Conservation (phyloP, 2,329 filamentous ascomycete species). For the Trichoderma guizhouense region DNA sequence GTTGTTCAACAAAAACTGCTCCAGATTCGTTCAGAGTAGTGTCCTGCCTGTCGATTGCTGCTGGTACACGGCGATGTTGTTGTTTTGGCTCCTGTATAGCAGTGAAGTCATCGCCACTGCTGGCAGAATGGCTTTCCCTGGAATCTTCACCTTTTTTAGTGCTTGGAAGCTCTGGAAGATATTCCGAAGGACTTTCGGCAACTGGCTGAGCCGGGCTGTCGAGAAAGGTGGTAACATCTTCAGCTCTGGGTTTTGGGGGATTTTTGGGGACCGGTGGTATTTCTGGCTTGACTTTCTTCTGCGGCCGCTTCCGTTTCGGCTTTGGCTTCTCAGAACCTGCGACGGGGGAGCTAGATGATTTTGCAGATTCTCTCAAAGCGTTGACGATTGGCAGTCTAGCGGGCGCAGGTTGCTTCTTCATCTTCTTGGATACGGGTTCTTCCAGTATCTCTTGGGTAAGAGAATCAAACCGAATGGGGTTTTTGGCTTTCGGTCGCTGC, state of each 20-base stretch:
- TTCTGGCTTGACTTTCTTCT: slow-evolving; percentile 18
- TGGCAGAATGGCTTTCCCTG: not conserved
- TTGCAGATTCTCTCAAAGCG: slow-evolving; percentile 20
- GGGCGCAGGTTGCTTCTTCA: not conserved
- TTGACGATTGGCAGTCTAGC: slow-evolving; percentile 17
- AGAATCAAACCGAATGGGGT: slow-evolving; percentile 33
- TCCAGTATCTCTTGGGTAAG: slow-evolving; percentile 27
- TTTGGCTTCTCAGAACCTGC: not conserved
- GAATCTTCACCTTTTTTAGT: not conserved
- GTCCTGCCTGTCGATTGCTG: not conserved
- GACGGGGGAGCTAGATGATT: slow-evolving; percentile 21
- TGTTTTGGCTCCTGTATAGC: not conserved
- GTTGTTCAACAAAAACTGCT: too few species aligned
- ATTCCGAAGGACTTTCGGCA: not conserved
- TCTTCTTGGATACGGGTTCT: not conserved
- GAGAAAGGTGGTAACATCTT: too few species aligned
- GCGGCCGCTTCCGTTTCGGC: not conserved
- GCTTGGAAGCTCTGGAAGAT: not conserved
- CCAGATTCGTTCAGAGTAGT: not conserved
- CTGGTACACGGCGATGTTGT: too few species aligned
- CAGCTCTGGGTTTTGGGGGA: too few species aligned
- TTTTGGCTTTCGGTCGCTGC: slow-evolving; percentile 34
- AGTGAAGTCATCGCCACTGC: not conserved
- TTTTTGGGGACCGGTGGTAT: not conserved
- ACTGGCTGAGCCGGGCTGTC: not conserved